phyloP scores from a whole-genome alignment of 2,329 filamentous ascomycete genomes.

The Tympanopsis confertula region DNA sequence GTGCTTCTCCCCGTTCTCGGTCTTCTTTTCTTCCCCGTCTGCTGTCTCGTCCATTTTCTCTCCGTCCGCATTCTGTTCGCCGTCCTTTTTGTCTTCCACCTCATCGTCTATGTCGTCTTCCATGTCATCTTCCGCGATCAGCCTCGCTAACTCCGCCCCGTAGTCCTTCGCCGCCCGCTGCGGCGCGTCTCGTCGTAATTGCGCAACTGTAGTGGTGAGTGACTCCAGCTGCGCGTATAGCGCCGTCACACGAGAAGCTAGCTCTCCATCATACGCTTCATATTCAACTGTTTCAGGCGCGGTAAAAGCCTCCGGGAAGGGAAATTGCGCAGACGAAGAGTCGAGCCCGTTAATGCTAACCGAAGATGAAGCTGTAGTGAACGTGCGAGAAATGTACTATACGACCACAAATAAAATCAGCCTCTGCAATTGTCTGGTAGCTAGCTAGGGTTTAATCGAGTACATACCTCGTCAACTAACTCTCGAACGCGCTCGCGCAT shows the following conservation, averaged over 20 bases:
- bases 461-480: slow-evolving; percentile 22
- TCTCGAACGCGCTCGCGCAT: slow-evolving; percentile 27
- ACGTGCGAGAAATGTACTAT: slow-evolving; percentile 29
- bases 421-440: neutral
- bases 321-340: slow-evolving; percentile 6
- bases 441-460: neutral
- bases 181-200: slow-evolving; percentile 29
- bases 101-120: slow-evolving; percentile 10
- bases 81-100: slow-evolving; percentile 5
- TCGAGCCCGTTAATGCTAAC: slow-evolving; percentile 34
- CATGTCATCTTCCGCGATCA: slow-evolving; percentile 23
- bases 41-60: neutral
- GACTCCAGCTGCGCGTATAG: slow-evolving; percentile 32
- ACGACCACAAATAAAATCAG: slow-evolving; percentile 7
- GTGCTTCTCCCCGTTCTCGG: neutral
- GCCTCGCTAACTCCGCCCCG: slow-evolving; percentile 17
- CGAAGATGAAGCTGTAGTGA: slow-evolving; percentile 25
- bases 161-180: slow-evolving; percentile 23
- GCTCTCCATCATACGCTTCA: slow-evolving; percentile 27
- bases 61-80: neutral
- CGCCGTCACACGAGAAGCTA: slow-evolving; percentile 25
- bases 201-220: slow-evolving; percentile 30
- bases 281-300: slow-evolving; percentile 31
- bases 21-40: neutral
- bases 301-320: slow-evolving; percentile 2